Base-by-base conservation (phyloP, 345 rosid species). In the Durio zibethinus region DNA sequence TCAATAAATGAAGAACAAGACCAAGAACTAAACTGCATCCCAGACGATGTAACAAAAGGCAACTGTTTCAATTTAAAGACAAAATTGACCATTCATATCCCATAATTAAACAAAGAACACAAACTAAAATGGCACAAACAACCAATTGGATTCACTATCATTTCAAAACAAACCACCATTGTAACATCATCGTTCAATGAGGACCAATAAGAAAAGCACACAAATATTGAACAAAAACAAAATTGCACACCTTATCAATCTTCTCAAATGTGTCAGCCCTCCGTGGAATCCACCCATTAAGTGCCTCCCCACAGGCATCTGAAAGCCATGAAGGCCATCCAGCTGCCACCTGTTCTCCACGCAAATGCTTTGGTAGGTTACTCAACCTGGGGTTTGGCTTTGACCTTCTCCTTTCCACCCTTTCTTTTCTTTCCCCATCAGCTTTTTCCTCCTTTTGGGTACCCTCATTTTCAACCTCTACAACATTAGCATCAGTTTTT, bases 251-350 rank as follows among this genome's bases (percentile, higher is more conserved):
- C 98, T 96, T 96, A 79, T 92, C 99, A 23, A 96, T 93, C 87
- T 96, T 96, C 97, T 96, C 97, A 42, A 93, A 96, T 4, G 97
- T 85, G 76, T 96, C 97, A 4, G 98, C 99, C 35, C 90, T 85
- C 48, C 98, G 90, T 3, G 99, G 99, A 83, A 92, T 80, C 99
- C 97, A 96, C 2, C 99, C 99, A 83, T 82, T 91, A 36, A 96
- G 91, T 0, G 97, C 99, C 82, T 96, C 99, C 57, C 99, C 99
- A 64, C 98, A 93, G 60, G 91, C 97, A n/a, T 89, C 93, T 0
- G 99, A 89, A 54, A 96, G 87, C 99, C 99, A 96, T 1, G 93
- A 79, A 18, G 99, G 99, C 99, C 99, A 96, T 33, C 99, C 99
- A 69, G 98, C 97, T 18, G 97, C 97, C 63, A 87, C 99, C 86